Conservation (phyloP, 2,329 filamentous ascomycete species). For the Colletotrichum orbiculare region DNA sequence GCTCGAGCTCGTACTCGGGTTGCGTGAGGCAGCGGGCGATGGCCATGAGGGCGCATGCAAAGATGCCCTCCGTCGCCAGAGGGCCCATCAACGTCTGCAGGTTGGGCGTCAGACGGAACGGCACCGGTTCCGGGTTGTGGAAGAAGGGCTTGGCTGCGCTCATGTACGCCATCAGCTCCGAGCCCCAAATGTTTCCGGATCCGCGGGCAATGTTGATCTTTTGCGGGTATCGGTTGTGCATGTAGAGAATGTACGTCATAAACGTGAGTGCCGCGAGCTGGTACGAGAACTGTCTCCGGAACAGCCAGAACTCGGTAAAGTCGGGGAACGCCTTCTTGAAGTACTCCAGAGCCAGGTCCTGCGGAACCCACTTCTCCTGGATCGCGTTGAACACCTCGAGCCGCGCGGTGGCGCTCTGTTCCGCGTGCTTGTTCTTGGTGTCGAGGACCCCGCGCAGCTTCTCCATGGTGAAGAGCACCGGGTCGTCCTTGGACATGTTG, state of each 20-base stretch:
- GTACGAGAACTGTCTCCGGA: constrained; percentile 96
- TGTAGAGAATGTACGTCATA: constrained; percentile 98
- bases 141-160: constrained; percentile 86
- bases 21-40: constrained; percentile 95
- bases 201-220: constrained; percentile 92
- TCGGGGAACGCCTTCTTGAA: constrained; percentile 90
- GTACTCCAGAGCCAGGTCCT: constrained; percentile 84
- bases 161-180: constrained; percentile 92
- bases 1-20: constrained; percentile 89
- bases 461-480: constrained; percentile 94
- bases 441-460: constrained; percentile 84
- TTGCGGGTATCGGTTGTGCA: constrained; percentile 94
- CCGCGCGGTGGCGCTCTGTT: constrained; percentile 77
- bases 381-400: constrained; percentile 96
- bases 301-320: constrained; percentile 97
- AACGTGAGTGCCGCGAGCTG: constrained; percentile 95
- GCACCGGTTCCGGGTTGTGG: constrained; percentile 94
- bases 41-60: constrained; percentile 94
- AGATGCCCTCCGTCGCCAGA: constrained; percentile 94
- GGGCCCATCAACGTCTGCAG: constrained; percentile 96
- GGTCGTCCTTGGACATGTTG: constrained; percentile 92
- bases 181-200: constrained; percentile 95
- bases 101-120: constrained; percentile 97
- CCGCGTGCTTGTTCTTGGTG: constrained; percentile 73
- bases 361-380: constrained; percentile 91